A percentile compares a stretch with the other conserved stretches of the same genome.
These are phyloP conservation scores for Carnegiea gigantea DNA, from an alignment of 179 eudicot genomes.

Conservation along the genomic window DNA sequence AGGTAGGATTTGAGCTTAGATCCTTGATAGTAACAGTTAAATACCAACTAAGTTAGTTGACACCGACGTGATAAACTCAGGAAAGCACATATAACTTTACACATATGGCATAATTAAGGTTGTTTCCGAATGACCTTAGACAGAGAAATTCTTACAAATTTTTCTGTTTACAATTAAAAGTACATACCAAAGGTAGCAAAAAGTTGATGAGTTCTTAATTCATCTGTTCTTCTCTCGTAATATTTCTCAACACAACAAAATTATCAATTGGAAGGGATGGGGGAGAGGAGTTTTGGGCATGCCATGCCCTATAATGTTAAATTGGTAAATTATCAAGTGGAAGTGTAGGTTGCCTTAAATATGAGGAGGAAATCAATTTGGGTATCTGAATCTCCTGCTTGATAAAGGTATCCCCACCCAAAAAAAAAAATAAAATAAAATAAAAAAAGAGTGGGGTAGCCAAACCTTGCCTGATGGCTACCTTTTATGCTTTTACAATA, in stretches of 20 bases:
- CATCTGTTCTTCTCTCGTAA: background rate
- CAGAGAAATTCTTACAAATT: background rate
- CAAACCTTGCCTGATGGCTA: background rate
- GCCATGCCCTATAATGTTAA: no score
- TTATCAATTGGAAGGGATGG: background rate
- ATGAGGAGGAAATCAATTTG: slow-evolving; percentile 9
- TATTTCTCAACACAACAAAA: background rate
- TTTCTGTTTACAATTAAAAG: no score
- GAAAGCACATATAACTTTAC: no score
- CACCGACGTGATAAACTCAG: no score
- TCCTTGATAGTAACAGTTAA: no score
- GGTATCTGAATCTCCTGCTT: slow-evolving; percentile 4
- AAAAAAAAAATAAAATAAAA: background rate
- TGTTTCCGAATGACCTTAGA: no score
- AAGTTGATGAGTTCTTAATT: background rate
- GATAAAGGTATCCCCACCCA: background rate
- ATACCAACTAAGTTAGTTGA: no score
- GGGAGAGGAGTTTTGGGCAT: no score
- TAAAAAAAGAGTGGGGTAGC: background rate
- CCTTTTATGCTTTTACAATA: background rate
- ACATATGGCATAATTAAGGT: no score
- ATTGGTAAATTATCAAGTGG: no score
- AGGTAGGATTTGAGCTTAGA: no score
- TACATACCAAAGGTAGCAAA: no score
- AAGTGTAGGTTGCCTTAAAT: slow-evolving; percentile 2